Conservation (phyloP, 148 eudicot genomes). For the Limonium bicolor region DNA sequence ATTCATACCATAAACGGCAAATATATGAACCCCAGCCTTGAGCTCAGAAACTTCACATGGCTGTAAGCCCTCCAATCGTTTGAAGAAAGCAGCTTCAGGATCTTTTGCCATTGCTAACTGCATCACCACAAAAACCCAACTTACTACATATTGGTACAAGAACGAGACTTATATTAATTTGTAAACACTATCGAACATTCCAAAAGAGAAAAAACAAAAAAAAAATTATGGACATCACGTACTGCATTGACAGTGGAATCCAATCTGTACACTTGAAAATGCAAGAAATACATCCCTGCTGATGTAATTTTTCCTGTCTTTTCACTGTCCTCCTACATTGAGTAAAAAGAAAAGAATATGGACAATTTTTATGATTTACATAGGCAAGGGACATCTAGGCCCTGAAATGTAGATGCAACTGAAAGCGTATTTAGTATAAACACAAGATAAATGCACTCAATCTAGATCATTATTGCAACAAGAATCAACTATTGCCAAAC, state of each 20-base stretch:
- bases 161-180: not conserved
- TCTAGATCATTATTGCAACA: too few relatives aligned
- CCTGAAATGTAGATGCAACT: too few relatives aligned
- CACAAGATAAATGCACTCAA: too few relatives aligned
- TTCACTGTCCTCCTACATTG: conserved; percentile 87
- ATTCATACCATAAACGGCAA: conserved; percentile 84
- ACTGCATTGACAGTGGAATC: conserved; percentile 93
- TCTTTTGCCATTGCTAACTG: conserved; percentile 99
- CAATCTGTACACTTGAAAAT: conserved; percentile 97
- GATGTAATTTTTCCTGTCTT: conserved; percentile 88
- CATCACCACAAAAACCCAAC: conserved; percentile 10
- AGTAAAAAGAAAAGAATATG: not conserved
- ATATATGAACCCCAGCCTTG: conserved; percentile 92
- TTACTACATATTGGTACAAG: too few relatives aligned
- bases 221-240: conserved; percentile 8
- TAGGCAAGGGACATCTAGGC: too few relatives aligned
- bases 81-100: conserved; percentile 97
- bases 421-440: too few relatives aligned
- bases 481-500: too few relatives aligned
- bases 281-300: conserved; percentile 97
- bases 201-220: not conserved
- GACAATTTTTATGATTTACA: too few relatives aligned
- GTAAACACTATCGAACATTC: not conserved
- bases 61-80: conserved; percentile 95
- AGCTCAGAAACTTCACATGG: conserved; percentile 90